Conservation (phyloP, 2,329 filamentous ascomycete species). For the Coccinonectria pachysandricola region DNA sequence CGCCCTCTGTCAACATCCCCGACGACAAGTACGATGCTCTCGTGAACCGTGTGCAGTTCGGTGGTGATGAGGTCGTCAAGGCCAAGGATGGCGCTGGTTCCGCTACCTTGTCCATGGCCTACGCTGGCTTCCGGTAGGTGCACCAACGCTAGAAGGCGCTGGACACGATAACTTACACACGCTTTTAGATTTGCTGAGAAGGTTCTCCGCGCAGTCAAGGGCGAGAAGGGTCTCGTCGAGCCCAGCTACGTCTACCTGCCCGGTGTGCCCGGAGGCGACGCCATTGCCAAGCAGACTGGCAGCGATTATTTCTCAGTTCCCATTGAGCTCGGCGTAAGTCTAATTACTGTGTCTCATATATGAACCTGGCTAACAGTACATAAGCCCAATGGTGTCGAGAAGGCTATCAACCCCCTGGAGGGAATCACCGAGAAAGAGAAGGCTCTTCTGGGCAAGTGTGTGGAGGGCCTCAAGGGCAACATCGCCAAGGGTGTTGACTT, state of each 20-base stretch:
- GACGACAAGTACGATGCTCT: constrained; percentile 83
- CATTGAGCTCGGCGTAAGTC: constrained; percentile 84
- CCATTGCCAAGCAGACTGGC: constrained; percentile 73
- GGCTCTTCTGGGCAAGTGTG: constrained; percentile 66
- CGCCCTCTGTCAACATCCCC: constrained; percentile 70
- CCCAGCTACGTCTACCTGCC: constrained; percentile 93
- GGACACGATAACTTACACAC: constrained; percentile 6
- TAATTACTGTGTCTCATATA: no score
- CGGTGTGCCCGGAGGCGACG: constrained; percentile 78
- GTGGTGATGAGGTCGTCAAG: constrained; percentile 93
- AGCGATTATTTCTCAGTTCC: constrained; percentile 93
- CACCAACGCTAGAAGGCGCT: constrained; percentile 4
- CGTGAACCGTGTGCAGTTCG: constrained; percentile 93
- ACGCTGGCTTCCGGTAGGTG: constrained; percentile 78
- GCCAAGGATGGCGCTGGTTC: constrained; percentile 88
- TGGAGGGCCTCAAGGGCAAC: constrained; percentile 78
- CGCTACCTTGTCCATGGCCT: constrained; percentile 89
- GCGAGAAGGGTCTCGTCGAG: constrained; percentile 87
- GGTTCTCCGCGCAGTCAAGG: constrained; percentile 77
- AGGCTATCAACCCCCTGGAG: constrained; percentile 69
- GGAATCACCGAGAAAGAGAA: constrained; percentile 79
- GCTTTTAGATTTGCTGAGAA: constrained; percentile 75
- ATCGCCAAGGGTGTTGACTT: constrained; percentile 92
- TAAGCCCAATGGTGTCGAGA: constrained; percentile 74
- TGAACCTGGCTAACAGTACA: constrained; percentile 21